phyloP scores from a whole-genome alignment of 2,329 filamentous ascomycete species.

The Scopulariopsis brevicaulis region DNA sequence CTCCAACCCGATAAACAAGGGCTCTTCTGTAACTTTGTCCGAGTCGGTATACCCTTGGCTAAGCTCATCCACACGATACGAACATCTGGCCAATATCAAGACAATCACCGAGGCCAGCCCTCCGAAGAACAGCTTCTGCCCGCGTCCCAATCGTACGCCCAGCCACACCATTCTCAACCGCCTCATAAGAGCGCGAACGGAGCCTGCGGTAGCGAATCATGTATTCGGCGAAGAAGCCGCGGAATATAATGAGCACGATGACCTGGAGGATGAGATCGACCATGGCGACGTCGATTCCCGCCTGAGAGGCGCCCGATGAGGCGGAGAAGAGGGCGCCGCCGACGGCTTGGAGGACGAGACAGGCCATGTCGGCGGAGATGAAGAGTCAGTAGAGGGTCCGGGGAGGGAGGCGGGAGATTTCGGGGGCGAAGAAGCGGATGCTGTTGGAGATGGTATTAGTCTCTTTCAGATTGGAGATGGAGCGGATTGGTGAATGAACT shows the following conservation, averaged over 20 bases:
- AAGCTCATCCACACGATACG: conserved; percentile 56
- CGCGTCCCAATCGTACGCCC: conserved; percentile 10
- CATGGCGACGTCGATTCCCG: conserved; percentile 24
- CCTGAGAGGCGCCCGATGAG: conserved; percentile 22
- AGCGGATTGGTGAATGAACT: background rate
- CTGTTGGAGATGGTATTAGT: conserved; percentile 10
- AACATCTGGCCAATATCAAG: conserved; percentile 49
- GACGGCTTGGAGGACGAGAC: conserved; percentile 43
- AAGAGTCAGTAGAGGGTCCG: conserved; percentile 32
- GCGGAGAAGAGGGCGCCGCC: conserved; percentile 41
- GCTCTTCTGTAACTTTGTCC: conserved; percentile 38
- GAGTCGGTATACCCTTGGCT: conserved; percentile 48
- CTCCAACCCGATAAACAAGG: conserved; percentile 41
- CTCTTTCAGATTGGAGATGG: conserved; percentile 12
- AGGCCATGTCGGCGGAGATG: conserved; percentile 44
- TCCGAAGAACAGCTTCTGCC: conserved; percentile 32
- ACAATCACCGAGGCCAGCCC: conserved; percentile 42
- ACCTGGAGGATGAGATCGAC: conserved; percentile 50
- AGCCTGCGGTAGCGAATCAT: conserved; percentile 26
- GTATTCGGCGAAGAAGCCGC: conserved; percentile 34
- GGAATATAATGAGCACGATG: conserved; percentile 40
- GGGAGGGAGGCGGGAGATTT: conserved; percentile 29
- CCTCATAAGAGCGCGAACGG: background rate
- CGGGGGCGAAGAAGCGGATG: conserved; percentile 13
- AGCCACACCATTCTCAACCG: background rate